Evolutionary conservation across 2,329 filamentous ascomycete genomes (phyloP).

Genomic region (Myriosclerotinia duriaeana): DNA sequence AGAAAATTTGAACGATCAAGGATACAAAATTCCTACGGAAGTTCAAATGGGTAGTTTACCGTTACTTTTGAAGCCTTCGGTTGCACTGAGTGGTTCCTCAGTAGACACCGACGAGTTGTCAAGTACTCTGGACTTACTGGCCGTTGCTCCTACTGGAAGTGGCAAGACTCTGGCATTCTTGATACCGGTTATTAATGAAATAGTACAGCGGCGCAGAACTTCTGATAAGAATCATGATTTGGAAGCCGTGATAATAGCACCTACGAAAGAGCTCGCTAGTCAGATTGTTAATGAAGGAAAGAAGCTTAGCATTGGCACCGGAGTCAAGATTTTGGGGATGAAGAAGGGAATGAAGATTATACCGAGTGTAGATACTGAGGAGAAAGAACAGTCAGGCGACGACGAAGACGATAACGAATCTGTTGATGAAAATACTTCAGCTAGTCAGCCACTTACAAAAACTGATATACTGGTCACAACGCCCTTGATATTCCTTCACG

Average conservation of each 20-base stretch:
- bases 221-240: constrained; percentile 51
- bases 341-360: constrained; percentile 77
- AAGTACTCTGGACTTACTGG: constrained; percentile 68
- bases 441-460: constrained; percentile 60
- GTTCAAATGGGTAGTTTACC: constrained; percentile 88
- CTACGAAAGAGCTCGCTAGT: constrained; percentile 73
- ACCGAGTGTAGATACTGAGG: constrained; percentile 44
- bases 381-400: constrained; percentile 42
- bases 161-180: constrained; percentile 95
- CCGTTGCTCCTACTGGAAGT: constrained; percentile 90
- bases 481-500: constrained; percentile 74
- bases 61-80: constrained; percentile 63
- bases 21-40: constrained; percentile 85
- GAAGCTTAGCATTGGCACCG: constrained; percentile 75
- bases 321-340: constrained; percentile 77
- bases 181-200: constrained; percentile 78
- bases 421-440: constrained; percentile 44
- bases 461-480: constrained; percentile 80
- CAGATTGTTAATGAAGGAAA: constrained; percentile 84
- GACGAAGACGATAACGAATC: constrained; percentile 41
- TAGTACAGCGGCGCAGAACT: constrained; percentile 56
- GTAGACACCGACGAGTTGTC: constrained; percentile 38
- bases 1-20: constrained; percentile 79
- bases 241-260: constrained; percentile 70
- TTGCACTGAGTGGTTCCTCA: constrained; percentile 47